Percentiles rank a stretch among this genome's conserved stretches.
These are phyloP conservation scores for Aspergillus bombycis DNA, from an alignment of 2,329 filamentous ascomycete species.

Conservation along the genomic window DNA sequence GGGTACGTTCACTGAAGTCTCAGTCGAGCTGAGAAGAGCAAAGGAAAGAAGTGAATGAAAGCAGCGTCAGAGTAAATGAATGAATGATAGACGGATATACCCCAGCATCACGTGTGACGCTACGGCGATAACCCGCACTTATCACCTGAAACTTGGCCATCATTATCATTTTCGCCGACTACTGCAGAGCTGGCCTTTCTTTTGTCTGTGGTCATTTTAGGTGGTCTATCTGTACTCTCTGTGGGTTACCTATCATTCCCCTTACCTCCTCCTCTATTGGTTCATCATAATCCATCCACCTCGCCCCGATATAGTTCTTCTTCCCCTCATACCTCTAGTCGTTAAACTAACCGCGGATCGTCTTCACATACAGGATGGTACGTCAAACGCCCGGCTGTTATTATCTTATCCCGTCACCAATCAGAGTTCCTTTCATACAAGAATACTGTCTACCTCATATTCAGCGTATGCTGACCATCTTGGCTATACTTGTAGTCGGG, in stretches of 20 bases:
- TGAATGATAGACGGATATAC: not conserved
- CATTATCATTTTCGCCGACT: not conserved
- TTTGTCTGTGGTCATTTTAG: not conserved
- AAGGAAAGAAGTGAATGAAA: not conserved
- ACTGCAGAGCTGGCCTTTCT: not conserved
- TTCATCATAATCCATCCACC: not conserved
- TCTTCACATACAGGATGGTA: constrained; percentile 9
- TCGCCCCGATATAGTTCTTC: constrained; percentile 8
- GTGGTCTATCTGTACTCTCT: not conserved
- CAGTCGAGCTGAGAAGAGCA: not conserved
- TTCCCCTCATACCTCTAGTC: not conserved
- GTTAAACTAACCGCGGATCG: constrained; percentile 9
- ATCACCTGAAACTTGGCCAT: constrained; percentile 3
- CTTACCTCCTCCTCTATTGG: not conserved
- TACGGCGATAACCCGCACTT: constrained; percentile 2
- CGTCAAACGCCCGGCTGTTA: not conserved
- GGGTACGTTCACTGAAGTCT: not conserved
- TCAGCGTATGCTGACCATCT: constrained; percentile 22
- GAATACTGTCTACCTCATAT: not conserved
- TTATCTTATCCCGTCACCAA: not conserved
- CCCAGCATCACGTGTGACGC: constrained; percentile 1
- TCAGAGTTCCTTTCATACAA: not conserved
- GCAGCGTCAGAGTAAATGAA: not conserved
- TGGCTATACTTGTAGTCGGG: constrained; percentile 38
- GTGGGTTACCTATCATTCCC: not conserved